A percentile compares a stretch with the other conserved stretches of the same genome.
Conservation (phyloP, 108 stramenopile species). For the Mediolabrus comicus region DNA sequence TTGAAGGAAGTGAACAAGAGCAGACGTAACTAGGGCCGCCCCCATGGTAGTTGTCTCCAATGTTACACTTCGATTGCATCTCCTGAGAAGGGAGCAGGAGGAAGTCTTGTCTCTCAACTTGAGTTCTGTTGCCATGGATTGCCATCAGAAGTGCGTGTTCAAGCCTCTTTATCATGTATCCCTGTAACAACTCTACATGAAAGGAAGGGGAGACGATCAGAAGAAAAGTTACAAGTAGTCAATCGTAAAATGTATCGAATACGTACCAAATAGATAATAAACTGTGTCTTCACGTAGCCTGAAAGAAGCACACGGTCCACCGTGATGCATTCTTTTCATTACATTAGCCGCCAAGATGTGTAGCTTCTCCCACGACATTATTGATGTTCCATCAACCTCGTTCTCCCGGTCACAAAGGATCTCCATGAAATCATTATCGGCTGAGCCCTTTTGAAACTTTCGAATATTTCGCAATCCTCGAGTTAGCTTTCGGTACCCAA, state of each 20-base stretch:
- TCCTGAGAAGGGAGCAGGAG: not conserved
- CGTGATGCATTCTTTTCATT: not conserved
- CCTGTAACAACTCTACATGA: constrained; percentile 2
- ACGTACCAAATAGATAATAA: not conserved
- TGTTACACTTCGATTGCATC: not conserved
- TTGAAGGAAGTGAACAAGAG: not conserved
- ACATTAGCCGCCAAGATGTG: not conserved
- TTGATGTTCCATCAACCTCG: not conserved
- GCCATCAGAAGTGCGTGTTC: not conserved
- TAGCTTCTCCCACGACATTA: not conserved
- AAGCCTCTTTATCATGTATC: not conserved
- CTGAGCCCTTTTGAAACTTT: not conserved
- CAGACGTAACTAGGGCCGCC: not conserved
- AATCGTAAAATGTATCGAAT: too few species aligned
- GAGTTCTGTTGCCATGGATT: not conserved
- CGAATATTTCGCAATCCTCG: too few species aligned
- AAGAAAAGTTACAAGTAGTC: not conserved
- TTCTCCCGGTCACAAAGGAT: not conserved
- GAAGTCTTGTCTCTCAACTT: not conserved
- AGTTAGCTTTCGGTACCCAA: too few species aligned
- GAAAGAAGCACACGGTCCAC: not conserved
- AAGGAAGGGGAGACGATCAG: too few species aligned
- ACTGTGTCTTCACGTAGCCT: not conserved
- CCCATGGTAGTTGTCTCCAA: not conserved
- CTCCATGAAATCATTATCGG: not conserved